These are phyloP conservation scores for Byssothecium circinans DNA, from an alignment of 2,329 filamentous ascomycete genomes.

Conservation along the genomic window DNA sequence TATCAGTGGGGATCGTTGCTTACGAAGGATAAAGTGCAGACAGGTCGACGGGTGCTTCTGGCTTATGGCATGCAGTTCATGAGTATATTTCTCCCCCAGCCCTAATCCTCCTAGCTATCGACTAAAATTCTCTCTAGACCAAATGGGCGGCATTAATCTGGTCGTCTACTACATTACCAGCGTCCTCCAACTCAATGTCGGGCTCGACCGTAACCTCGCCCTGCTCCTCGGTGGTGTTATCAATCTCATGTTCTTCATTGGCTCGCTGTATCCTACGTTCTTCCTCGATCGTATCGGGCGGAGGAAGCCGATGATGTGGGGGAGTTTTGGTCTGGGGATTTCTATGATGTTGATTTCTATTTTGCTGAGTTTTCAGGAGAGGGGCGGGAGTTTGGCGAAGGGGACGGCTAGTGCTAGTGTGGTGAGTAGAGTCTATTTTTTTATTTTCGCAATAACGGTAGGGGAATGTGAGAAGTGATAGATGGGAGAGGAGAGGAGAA, in stretches of 20 bases:
- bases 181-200: constrained; percentile 52
- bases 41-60: constrained; percentile 43
- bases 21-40: constrained; percentile 45
- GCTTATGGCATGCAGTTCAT: constrained; percentile 47
- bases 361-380: constrained; percentile 47
- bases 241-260: constrained; percentile 36
- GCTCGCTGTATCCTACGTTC: constrained; percentile 44
- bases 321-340: constrained; percentile 32
- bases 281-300: constrained; percentile 36
- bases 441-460: no score
- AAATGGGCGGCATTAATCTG: constrained; percentile 45
- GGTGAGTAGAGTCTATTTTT: no score
- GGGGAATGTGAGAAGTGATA: no score
- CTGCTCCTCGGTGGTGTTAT: constrained; percentile 52
- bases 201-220: constrained; percentile 48
- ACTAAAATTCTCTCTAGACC: constrained; percentile 16
- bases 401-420: constrained; percentile 51
- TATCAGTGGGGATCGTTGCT: constrained; percentile 45
- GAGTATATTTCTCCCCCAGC: constrained; percentile 15
- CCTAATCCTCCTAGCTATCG: background rate
- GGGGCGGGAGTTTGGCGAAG: constrained; percentile 37
- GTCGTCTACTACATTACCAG: constrained; percentile 50
- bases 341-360: constrained; percentile 40
- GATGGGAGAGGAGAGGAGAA: no score
- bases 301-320: constrained; percentile 37